A percentile compares a stretch with the other conserved stretches of the same genome.
phyloP scores from a whole-genome alignment of 1,284 basidiomycete genomes.

The Schizophyllum amplum region DNA sequence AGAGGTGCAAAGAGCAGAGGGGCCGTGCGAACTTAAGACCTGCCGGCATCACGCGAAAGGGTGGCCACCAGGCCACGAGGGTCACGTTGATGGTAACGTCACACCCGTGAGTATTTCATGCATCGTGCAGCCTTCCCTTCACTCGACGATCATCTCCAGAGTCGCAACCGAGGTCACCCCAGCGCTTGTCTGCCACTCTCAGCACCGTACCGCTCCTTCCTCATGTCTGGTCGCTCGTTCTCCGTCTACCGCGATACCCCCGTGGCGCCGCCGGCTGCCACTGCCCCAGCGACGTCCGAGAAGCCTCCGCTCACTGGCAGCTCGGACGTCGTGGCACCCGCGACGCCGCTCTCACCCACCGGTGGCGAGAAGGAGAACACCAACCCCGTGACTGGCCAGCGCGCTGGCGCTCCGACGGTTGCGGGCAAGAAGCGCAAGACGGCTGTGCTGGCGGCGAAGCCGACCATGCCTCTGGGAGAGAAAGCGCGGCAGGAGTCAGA shows the following conservation, averaged over 20 bases:
- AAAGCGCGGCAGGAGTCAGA: slow-evolving; percentile 28
- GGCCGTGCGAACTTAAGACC: too few relatives aligned
- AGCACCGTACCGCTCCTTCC: slow-evolving; percentile 14
- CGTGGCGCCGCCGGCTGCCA: slow-evolving; percentile 19
- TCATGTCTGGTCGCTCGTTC: slow-evolving; percentile 51
- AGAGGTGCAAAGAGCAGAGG: too few relatives aligned
- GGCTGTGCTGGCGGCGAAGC: slow-evolving; percentile 13
- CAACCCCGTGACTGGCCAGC: slow-evolving; percentile 60
- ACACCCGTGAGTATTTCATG: not conserved
- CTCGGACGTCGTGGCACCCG: slow-evolving; percentile 2
- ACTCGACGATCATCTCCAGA: slow-evolving; percentile 6
- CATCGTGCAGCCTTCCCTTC: slow-evolving; percentile 3
- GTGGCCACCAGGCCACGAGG: not conserved
- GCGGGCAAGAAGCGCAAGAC: slow-evolving; percentile 37
- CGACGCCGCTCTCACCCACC: slow-evolving; percentile 20
- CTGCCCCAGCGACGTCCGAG: not conserved
- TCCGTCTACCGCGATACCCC: slow-evolving; percentile 57
- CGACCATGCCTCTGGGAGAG: slow-evolving; percentile 15
- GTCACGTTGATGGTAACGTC: not conserved
- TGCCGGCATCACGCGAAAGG: not conserved
- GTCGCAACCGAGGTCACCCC: not conserved
- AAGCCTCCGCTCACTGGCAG: slow-evolving; percentile 3
- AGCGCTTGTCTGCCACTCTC: slow-evolving; percentile 8
- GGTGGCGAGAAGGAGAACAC: slow-evolving; percentile 66
- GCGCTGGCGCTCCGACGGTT: slow-evolving; percentile 28